Evolutionary conservation across 2,329 filamentous ascomycete species (phyloP), one percentile per base, ranked within the genome.

Genomic region (Pseudofabraea citricarpa): DNA sequence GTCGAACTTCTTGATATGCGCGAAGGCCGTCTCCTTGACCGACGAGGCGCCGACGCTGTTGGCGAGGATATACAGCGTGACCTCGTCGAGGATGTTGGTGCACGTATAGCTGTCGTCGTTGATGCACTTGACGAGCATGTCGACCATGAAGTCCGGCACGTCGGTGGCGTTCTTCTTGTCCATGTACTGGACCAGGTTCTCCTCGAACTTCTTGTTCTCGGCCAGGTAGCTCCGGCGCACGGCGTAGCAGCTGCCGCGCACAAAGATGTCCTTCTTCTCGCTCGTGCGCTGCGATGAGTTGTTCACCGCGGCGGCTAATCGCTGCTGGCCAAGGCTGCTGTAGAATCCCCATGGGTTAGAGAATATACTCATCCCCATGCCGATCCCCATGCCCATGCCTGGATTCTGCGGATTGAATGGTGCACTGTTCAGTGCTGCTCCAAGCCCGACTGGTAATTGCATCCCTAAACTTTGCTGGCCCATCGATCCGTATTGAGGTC

Each of bases 161-260:
- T 50, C 38, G 1, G 54, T 50, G 16, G 56, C 49, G 3, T 44
- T 48, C 44, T 58, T 59, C 44, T 53, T 54, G 8, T 52, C 50
- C 41, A 56, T 42, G 31, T 50, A 56, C 24, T 56, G 55, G 1
- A 41, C 31, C 2, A 59, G 36, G 5, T 55, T 50, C 7, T 44
- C 42, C 29, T 59, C 56, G 44, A 60, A 58, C 24, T 58, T 60
- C 2, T 31, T 26, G 8, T 36, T 23, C 8, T 60, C 57, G 10
- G 36, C 15, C 0, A 59, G 48, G 35, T 53, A 60, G n/a, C 40
- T 44, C 22, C 50, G 46, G 6, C 56, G 53, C 0, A 58, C 43
- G 7, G 45, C n/a, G 36, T 54, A 52, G 2, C 49, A 43, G 42
- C 53, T 54, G 2, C 52, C 53, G 10, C 58, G 50, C 5, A 60